A percentile compares a stretch with the other conserved stretches of the same genome.
Conservation (phyloP, 2,329 filamentous ascomycete species). For the Fusarium camptoceras region DNA sequence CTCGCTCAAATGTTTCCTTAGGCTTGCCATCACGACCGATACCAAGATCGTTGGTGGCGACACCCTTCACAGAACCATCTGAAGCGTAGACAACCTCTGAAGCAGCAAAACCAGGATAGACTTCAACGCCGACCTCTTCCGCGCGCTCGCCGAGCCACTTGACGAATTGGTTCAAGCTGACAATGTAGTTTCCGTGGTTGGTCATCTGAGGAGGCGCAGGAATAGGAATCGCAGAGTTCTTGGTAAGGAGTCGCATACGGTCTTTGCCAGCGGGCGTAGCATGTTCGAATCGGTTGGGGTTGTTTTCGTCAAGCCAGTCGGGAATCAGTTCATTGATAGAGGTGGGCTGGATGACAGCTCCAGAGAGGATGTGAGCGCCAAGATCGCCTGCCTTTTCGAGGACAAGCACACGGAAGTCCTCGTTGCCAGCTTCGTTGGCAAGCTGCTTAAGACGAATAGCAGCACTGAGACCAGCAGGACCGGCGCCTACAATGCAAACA, state of each 20-base stretch:
- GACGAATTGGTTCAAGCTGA: slow-evolving; percentile 93
- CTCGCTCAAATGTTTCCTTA: slow-evolving; percentile 91
- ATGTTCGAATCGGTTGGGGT: slow-evolving; percentile 87
- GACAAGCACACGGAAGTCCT: slow-evolving; percentile 92
- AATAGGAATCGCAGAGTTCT: slow-evolving; percentile 80
- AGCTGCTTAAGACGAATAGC: slow-evolving; percentile 96
- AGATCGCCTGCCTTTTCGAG: slow-evolving; percentile 96
- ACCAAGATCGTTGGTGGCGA: slow-evolving; percentile 95
- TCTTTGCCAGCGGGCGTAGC: slow-evolving; percentile 86
- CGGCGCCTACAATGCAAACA: slow-evolving; percentile 95
- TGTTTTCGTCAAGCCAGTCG: slow-evolving; percentile 91
- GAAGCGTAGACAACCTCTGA: slow-evolving; percentile 88
- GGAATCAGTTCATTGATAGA: slow-evolving; percentile 91
- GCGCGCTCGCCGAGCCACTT: slow-evolving; percentile 97
- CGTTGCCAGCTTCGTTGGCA: slow-evolving; percentile 92
- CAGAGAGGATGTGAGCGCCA: slow-evolving; percentile 94
- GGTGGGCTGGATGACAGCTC: slow-evolving; percentile 91
- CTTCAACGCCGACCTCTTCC: slow-evolving; percentile 95
- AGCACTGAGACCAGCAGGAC: slow-evolving; percentile 91
- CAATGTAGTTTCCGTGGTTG: slow-evolving; percentile 97
- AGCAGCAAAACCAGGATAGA: slow-evolving; percentile 95
- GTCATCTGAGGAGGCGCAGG: slow-evolving; percentile 96
- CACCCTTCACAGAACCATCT: slow-evolving; percentile 90
- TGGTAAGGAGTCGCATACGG: slow-evolving; percentile 94
- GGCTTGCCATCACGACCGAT: slow-evolving; percentile 83